Base-by-base conservation (phyloP, 805 yeast genomes). In the Lachancea sp. region DNA sequence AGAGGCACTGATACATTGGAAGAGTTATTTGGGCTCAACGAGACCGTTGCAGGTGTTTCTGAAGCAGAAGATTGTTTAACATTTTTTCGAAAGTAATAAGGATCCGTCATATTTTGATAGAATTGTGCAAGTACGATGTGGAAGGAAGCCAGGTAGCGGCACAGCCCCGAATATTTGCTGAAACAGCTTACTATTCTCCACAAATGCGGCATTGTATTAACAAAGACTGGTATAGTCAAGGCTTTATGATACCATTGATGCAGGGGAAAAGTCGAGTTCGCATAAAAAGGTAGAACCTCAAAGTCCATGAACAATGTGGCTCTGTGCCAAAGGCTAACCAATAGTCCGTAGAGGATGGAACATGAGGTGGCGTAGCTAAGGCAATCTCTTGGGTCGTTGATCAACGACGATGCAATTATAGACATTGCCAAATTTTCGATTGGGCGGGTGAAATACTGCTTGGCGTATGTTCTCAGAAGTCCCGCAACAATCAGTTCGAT, bases 351-450 rank as follows among this genome's bases (percentile, higher is more conserved):
- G 19, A 60, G 35, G 3, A 58, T 53, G 7, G 63, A 57, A 38
- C 61, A 55, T n/a, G 59, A 48, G 0, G 61, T 54, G 3, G 67
- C 66, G 42, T 51, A 54, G 40, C 55, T 54, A 26, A 61, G 32
- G 18, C 61, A 55, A 30, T 60, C 59, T 12, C 44, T 47, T 2
- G 66, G 62, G 37, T 60, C 59, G 44, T 59, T 62, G n/a, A 60
- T 59, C 50, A 62, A 49, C n/a, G 63, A 60, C 1, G 67, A 62
- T 15, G 66, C 63, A 18, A 60, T 33, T 1, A 62, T 54, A 8
- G 66, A 51, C 32, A 59, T 48, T 3, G 65, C 58, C 36, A 63
- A 46, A 38, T 53, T 58, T 44, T 61, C 56, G 18, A 59, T 47
- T 2, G 62, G 63, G 7, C 42, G 41, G 12, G 54, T 41, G 38